Conservation (phyloP, 768 basidiomycete species). For the Suillus tomentosus region DNA sequence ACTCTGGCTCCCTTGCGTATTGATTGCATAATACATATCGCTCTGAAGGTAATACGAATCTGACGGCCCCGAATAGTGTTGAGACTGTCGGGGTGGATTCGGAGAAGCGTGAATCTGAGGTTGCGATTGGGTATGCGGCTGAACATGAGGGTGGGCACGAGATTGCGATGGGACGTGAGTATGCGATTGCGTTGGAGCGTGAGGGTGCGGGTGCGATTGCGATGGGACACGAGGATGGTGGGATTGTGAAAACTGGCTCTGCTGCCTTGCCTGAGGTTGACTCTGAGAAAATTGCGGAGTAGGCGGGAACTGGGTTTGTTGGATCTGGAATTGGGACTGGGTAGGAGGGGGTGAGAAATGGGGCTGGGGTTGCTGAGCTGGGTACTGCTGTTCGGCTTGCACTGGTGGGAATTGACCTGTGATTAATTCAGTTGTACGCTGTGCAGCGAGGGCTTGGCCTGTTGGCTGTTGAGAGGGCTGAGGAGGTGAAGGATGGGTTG, state of each 20-base stretch:
- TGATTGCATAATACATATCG: conserved; percentile 15
- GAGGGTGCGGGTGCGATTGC: background rate
- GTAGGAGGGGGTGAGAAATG: background rate
- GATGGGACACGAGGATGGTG: conserved; percentile 9
- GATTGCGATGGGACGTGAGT: conserved; percentile 10
- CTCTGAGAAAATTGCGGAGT: conserved; percentile 31
- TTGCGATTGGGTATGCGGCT: conserved; percentile 1
- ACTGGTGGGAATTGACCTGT: background rate
- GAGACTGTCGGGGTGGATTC: conserved; percentile 2
- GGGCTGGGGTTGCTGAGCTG: background rate
- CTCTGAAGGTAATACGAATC: background rate
- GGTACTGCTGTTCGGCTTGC: background rate
- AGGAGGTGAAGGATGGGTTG: background rate
- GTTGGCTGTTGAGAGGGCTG: conserved; percentile 14
- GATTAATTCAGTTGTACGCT: conserved; percentile 19
- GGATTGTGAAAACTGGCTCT: conserved; percentile 8
- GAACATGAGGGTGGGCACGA: conserved; percentile 3
- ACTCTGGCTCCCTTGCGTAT: conserved; percentile 18
- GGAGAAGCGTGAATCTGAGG: background rate
- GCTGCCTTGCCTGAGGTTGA: conserved; percentile 13
- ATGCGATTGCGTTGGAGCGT: background rate
- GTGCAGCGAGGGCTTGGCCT: conserved; percentile 17
- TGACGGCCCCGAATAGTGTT: background rate
- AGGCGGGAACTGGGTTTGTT: conserved; percentile 13
- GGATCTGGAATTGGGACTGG: conserved; percentile 10